Evolutionary conservation across 768 basidiomycete species (phyloP).

Genomic region (Chalciporus piperatus): DNA sequence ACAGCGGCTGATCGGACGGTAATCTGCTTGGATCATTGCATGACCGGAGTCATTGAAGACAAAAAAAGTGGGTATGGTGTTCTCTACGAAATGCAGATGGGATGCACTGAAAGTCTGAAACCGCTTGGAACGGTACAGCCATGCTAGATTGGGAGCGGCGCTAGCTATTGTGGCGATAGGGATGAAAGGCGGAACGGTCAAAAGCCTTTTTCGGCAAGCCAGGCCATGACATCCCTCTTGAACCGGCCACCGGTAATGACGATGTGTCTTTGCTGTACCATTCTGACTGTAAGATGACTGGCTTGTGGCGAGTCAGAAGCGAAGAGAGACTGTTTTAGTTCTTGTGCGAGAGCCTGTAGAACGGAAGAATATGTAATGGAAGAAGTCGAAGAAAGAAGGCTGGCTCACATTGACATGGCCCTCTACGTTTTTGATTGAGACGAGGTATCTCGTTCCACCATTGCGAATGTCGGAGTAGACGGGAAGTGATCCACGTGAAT

Average conservation of each 20-base stretch:
- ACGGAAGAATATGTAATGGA: neutral
- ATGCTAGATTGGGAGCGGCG: constrained; percentile 1
- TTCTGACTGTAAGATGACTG: constrained; percentile 45
- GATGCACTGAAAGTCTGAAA: constrained; percentile 16
- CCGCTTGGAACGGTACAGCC: constrained; percentile 6
- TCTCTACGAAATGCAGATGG: constrained; percentile 11
- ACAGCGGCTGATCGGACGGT: neutral
- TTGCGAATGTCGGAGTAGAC: constrained; percentile 77
- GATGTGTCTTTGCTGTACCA: constrained; percentile 50
- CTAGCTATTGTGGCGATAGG: neutral
- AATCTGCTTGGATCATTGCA: neutral
- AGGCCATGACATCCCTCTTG: constrained; percentile 59
- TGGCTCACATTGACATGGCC: constrained; percentile 55
- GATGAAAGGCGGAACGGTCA: constrained; percentile 25
- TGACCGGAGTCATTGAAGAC: neutral
- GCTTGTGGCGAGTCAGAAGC: constrained; percentile 43
- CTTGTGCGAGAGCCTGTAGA: constrained; percentile 54
- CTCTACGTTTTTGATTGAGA: constrained; percentile 66
- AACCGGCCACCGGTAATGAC: constrained; percentile 60
- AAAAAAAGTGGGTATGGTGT: constrained; percentile 3
- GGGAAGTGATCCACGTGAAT: constrained; percentile 63
- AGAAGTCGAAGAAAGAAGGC: neutral
- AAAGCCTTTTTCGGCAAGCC: constrained; percentile 66
- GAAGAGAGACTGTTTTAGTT: constrained; percentile 54
- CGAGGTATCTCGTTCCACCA: constrained; percentile 53